Conservation (phyloP, 495 filamentous ascomycete genomes). For the Hypoxylon subgilvum region DNA sequence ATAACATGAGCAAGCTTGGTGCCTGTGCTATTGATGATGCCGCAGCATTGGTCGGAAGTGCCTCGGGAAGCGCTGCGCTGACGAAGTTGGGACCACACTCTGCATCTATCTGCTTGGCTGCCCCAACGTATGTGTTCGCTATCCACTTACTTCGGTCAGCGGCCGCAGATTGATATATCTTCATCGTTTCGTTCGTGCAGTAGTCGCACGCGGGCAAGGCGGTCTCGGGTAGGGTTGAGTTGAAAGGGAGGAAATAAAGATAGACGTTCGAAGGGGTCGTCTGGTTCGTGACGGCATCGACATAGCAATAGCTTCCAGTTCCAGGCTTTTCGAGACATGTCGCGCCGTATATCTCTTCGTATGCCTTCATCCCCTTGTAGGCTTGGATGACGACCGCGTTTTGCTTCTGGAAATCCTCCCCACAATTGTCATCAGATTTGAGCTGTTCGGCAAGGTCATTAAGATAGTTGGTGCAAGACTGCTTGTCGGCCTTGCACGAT, state of each 20-base stretch:
- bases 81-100: slow-evolving; percentile 70
- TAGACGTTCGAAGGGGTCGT: slow-evolving; percentile 71
- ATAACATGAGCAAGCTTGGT: slow-evolving; percentile 31
- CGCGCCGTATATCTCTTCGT: slow-evolving; percentile 76
- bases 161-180: slow-evolving; percentile 66
- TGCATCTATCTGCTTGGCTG: slow-evolving; percentile 69
- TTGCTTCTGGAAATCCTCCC: slow-evolving; percentile 65
- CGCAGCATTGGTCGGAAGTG: slow-evolving; percentile 24
- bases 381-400: slow-evolving; percentile 76
- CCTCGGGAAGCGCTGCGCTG: slow-evolving; percentile 61
- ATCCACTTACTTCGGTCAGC: slow-evolving; percentile 64
- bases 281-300: slow-evolving; percentile 79
- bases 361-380: slow-evolving; percentile 74
- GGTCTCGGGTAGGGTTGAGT: slow-evolving; percentile 66
- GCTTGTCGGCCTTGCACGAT: slow-evolving; percentile 68
- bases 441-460: slow-evolving; percentile 63
- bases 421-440: slow-evolving; percentile 66
- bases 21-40: slow-evolving; percentile 20
- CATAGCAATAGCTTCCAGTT: slow-evolving; percentile 72
- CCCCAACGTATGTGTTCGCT: slow-evolving; percentile 62
- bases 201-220: slow-evolving; percentile 69
- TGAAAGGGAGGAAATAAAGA: slow-evolving; percentile 84
- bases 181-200: slow-evolving; percentile 76
- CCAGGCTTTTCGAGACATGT: slow-evolving; percentile 70
- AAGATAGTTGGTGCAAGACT: slow-evolving; percentile 66